Conservation (phyloP, 2,329 filamentous ascomycete genomes). For the Pseudogymnoascus sp. region DNA sequence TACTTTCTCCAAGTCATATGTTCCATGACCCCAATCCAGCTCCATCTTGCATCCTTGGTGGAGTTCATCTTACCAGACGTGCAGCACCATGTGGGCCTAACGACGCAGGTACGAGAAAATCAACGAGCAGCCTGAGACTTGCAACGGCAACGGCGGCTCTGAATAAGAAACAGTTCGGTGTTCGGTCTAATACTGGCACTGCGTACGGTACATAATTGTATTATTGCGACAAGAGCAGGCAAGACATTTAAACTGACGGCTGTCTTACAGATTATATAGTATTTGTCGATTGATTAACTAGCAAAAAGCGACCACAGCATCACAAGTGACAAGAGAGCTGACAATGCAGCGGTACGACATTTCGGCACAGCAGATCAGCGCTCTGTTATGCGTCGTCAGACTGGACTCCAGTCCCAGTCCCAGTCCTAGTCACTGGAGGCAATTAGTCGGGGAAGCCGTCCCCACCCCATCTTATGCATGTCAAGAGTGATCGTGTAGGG, state of each 20-base stretch:
- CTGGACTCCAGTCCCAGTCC: neutral
- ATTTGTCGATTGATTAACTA: neutral
- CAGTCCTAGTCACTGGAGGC: neutral
- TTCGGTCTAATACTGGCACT: neutral
- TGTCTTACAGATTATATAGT: neutral
- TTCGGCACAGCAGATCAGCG: neutral
- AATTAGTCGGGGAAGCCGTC: conserved; percentile 6
- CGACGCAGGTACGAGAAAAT: conserved; percentile 5
- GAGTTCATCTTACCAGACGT: conserved; percentile 7
- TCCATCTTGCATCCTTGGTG: conserved; percentile 4
- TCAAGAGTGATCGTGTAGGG: conserved; percentile 8
- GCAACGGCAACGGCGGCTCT: neutral
- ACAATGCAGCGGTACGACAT: neutral
- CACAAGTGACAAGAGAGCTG: neutral
- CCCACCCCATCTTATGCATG: conserved; percentile 3
- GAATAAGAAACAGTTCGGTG: neutral
- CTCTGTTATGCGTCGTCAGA: neutral
- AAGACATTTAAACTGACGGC: neutral
- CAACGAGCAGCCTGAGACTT: neutral
- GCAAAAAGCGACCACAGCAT: neutral
- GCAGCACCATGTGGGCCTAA: conserved; percentile 8
- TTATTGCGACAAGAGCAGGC: neutral
- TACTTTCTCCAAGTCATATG: neutral
- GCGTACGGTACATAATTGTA: neutral
- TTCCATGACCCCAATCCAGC: conserved; percentile 5